Evolutionary conservation across 805 yeast species (phyloP).

Genomic region (Komagataella kurtzmanii): DNA sequence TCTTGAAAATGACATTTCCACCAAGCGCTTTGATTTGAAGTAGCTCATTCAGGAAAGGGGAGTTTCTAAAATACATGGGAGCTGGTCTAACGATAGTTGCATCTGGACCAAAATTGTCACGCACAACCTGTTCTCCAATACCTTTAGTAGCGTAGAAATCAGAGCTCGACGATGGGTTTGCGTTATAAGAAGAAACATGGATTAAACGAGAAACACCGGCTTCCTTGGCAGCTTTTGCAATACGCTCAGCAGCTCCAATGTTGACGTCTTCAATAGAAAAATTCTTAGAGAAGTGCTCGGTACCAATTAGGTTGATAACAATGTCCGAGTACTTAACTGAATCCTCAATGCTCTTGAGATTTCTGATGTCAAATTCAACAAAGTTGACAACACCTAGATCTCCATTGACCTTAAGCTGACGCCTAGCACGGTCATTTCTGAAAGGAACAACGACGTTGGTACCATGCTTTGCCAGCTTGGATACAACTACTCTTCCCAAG

Average conservation of each 20-base stretch:
- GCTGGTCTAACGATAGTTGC: slow-evolving; percentile 80
- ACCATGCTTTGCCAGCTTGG: slow-evolving; percentile 74
- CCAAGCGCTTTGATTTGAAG: slow-evolving; percentile 42
- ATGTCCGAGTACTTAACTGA: slow-evolving; percentile 72
- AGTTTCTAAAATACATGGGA: slow-evolving; percentile 67
- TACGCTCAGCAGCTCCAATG: slow-evolving; percentile 66
- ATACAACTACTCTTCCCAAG: slow-evolving; percentile 57
- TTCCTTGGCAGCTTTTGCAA: slow-evolving; percentile 58
- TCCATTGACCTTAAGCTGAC: slow-evolving; percentile 72
- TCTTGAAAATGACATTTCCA: slow-evolving; percentile 53
- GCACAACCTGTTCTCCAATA: slow-evolving; percentile 58
- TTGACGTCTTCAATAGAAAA: slow-evolving; percentile 76
- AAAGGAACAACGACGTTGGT: slow-evolving; percentile 67
- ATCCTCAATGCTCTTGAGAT: slow-evolving; percentile 61
- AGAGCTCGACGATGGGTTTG: slow-evolving; percentile 53
- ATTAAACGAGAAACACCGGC: slow-evolving; percentile 61
- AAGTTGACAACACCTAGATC: slow-evolving; percentile 81
- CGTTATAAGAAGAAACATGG: slow-evolving; percentile 73
- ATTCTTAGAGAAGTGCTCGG: slow-evolving; percentile 64
- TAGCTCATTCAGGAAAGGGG: slow-evolving; percentile 49
- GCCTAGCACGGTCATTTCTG: slow-evolving; percentile 65
- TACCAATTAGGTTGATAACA: slow-evolving; percentile 69
- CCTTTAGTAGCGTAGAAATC: slow-evolving; percentile 73
- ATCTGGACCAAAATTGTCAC: slow-evolving; percentile 47
- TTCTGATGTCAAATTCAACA: slow-evolving; percentile 73